Evolutionary conservation across 2,329 filamentous ascomycete genomes (phyloP).

Genomic region (Verticillium dahliae): DNA sequence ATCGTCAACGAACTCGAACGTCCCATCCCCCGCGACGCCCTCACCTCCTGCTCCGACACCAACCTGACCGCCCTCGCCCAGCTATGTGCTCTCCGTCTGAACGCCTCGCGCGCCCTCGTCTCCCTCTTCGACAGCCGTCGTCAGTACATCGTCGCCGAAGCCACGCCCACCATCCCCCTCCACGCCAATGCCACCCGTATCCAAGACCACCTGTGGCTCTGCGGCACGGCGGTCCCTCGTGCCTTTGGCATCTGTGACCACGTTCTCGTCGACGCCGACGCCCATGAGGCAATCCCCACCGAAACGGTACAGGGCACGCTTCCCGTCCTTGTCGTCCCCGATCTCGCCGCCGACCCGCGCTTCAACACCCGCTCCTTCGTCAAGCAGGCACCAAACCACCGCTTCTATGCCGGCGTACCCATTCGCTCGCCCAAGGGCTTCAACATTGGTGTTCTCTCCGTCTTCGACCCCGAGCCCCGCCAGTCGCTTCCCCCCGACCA

Average conservation of each 20-base stretch:
- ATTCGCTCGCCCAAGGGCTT: slow-evolving; percentile 32
- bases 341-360: slow-evolving; percentile 24
- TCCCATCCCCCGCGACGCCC: slow-evolving; percentile 15
- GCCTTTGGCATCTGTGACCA: slow-evolving; percentile 20
- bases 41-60: slow-evolving; percentile 24
- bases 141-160: slow-evolving; percentile 46
- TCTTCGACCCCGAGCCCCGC: slow-evolving; percentile 20
- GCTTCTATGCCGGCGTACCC: slow-evolving; percentile 35
- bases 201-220: slow-evolving; percentile 15
- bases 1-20: slow-evolving; percentile 16
- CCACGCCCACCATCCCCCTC: slow-evolving; percentile 33
- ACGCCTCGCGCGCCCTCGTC: slow-evolving; percentile 31
- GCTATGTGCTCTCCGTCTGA: slow-evolving; percentile 35
- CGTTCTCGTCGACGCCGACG: slow-evolving; percentile 11
- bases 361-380: slow-evolving; percentile 21
- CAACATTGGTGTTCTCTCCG: slow-evolving; percentile 34
- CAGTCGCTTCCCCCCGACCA: slow-evolving; percentile 20
- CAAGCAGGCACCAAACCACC: slow-evolving; percentile 14
- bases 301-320: slow-evolving; percentile 12
- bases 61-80: slow-evolving; percentile 43
- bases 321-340: slow-evolving; percentile 24
- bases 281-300: not conserved
- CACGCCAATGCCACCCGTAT: slow-evolving; percentile 16
- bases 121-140: slow-evolving; percentile 42
- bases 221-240: slow-evolving; percentile 22